Conservation (phyloP, 2,329 filamentous ascomycete genomes). For the Nothopassalora personata region DNA sequence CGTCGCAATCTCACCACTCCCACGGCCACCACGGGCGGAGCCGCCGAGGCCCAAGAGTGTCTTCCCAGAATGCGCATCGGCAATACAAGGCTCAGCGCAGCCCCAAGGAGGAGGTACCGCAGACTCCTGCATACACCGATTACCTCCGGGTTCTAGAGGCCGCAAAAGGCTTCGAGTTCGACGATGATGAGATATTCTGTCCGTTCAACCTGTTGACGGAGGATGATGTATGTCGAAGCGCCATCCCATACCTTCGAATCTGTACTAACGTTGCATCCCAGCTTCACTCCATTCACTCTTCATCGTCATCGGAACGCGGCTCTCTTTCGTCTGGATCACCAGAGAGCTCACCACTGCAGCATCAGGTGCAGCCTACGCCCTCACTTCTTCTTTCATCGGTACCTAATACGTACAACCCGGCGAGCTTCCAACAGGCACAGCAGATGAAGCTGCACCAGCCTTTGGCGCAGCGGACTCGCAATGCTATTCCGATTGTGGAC, state of each 20-base stretch:
- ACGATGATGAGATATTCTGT: conserved; percentile 95
- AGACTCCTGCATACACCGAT: conserved; percentile 66
- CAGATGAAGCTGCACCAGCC: conserved; percentile 85
- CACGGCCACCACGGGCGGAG: conserved; percentile 83
- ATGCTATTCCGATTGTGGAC: conserved; percentile 97
- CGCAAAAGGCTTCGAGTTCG: conserved; percentile 86
- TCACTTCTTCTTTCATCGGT: conserved; percentile 65
- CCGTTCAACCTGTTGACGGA: conserved; percentile 81
- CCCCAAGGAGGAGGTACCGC: conserved; percentile 82
- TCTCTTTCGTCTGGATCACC: conserved; percentile 93
- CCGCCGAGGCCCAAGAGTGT: conserved; percentile 74
- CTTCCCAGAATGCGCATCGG: conserved; percentile 77
- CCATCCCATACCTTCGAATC: conserved; percentile 16
- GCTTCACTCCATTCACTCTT: conserved; percentile 81
- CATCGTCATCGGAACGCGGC: conserved; percentile 82
- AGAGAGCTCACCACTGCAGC: conserved; percentile 83
- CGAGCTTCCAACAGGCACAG: conserved; percentile 57
- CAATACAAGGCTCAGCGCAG: conserved; percentile 73
- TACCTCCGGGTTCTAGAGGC: conserved; percentile 89
- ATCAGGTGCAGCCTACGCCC: conserved; percentile 67
- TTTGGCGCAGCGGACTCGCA: conserved; percentile 79
- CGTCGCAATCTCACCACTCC: conserved; percentile 49
- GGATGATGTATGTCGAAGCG: conserved; percentile 64
- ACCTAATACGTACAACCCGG: conserved; percentile 40
- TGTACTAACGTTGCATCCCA: conserved; percentile 44